A percentile compares a stretch with the other conserved stretches of the same genome.
Evolutionary conservation across 495 filamentous ascomycete genomes (phyloP).

Genomic region (Neurospora intermedia): DNA sequence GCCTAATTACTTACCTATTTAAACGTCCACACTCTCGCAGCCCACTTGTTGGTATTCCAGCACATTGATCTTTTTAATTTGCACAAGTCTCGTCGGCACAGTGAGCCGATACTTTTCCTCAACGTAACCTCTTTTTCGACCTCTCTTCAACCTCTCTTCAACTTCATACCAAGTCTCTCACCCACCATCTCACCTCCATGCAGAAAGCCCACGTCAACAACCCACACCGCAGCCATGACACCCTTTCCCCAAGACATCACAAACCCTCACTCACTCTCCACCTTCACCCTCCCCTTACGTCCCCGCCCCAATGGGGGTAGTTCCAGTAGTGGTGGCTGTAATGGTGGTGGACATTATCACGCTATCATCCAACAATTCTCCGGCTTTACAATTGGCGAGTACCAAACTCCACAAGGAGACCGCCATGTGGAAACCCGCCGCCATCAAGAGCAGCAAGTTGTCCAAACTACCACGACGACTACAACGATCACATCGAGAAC

Average conservation of each 20-base stretch:
- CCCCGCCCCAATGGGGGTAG: not conserved
- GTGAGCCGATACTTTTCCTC: not conserved
- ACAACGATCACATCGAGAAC: not conserved
- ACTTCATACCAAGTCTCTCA: not conserved
- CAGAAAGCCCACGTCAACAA: not conserved
- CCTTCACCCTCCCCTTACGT: not conserved
- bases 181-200: not conserved
- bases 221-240: not conserved
- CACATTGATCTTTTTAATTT: not conserved
- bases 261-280: not conserved
- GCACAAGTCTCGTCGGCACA: not conserved
- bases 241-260: not conserved
- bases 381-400: not conserved
- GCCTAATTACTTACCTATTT: not conserved
- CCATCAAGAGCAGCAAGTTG: not conserved
- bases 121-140: not conserved
- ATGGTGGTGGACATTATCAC: not conserved
- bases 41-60: not conserved
- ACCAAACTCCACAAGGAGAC: not conserved
- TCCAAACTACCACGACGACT: not conserved
- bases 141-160: not conserved
- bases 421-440: not conserved
- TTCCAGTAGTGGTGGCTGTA: not conserved
- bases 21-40: not conserved
- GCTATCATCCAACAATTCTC: not conserved